A percentile compares a stretch with the other conserved stretches of the same genome.
Evolutionary conservation across 148 eudicot species (phyloP).

Genomic region (Rhododendron vialii): DNA sequence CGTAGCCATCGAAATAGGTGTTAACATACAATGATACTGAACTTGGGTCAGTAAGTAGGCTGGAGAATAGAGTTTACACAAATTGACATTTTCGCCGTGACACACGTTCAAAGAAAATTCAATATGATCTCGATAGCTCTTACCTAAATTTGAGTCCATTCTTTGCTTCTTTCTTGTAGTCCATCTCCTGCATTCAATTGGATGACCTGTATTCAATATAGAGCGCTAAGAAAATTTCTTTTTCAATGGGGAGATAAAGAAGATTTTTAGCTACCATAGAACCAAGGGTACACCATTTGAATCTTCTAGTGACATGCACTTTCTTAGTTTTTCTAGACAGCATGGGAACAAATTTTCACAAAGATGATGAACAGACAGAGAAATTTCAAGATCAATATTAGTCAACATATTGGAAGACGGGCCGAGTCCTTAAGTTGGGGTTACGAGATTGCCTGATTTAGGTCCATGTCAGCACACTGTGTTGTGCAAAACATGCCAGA

Average conservation of each 20-base stretch:
- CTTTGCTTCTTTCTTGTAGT: conserved; percentile 79
- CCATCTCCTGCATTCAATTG: conserved; percentile 99
- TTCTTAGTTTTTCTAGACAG: background rate
- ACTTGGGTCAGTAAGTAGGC: background rate
- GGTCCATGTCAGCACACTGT: background rate
- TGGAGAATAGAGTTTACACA: background rate
- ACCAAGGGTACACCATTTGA: background rate
- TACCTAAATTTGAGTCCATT: conserved; percentile 89
- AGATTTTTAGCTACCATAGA: background rate
- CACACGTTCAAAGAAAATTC: background rate
- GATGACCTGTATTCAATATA: conserved; percentile 99
- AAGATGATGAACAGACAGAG: background rate
- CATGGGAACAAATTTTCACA: background rate
- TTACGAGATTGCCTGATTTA: background rate
- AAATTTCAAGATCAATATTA: background rate
- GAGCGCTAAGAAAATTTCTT: conserved; percentile 68
- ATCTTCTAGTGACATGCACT: conserved; percentile 3
- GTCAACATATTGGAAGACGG: background rate
- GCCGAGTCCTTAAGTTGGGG: background rate
- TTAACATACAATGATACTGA: background rate
- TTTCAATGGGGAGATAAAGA: background rate
- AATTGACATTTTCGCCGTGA: background rate
- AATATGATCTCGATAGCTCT: conserved; percentile 1
- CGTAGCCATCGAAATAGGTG: background rate
- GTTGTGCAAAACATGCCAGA: background rate